phyloP scores from a whole-genome alignment of 2,329 filamentous ascomycete species.

The Orbilia blumenaviensis region DNA sequence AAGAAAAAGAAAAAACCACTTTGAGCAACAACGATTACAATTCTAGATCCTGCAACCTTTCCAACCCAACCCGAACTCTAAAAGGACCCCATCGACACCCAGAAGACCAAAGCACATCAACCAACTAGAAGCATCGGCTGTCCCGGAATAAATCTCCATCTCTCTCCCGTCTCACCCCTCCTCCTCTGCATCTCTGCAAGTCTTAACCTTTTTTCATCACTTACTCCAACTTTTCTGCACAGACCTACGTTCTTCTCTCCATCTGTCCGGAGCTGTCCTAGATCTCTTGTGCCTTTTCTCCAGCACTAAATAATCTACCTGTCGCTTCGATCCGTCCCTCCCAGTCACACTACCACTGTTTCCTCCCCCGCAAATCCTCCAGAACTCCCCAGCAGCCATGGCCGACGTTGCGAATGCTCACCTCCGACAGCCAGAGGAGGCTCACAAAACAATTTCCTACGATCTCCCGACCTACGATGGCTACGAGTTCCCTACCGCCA shows the following conservation, averaged over 20 bases:
- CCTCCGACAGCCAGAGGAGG: slow-evolving; percentile 6
- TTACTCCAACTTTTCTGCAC: slow-evolving; percentile 7
- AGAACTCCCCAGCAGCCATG: slow-evolving; percentile 1
- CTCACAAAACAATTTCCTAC: slow-evolving; percentile 31
- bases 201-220: neutral
- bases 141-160: slow-evolving; percentile 4
- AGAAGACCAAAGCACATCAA: neutral
- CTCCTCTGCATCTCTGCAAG: neutral
- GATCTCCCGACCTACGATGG: slow-evolving; percentile 47
- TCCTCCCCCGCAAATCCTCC: neutral
- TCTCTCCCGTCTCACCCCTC: neutral
- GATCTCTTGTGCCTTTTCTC: slow-evolving; percentile 20
- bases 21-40: slow-evolving; percentile 8
- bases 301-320: neutral
- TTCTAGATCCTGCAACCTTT: slow-evolving; percentile 10
- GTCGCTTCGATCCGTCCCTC: neutral
- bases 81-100: neutral
- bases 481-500: slow-evolving; percentile 71
- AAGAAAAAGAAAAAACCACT: too few relatives aligned
- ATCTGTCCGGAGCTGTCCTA: slow-evolving; percentile 20
- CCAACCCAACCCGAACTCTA: neutral
- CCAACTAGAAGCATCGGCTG: neutral
- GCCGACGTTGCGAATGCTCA: slow-evolving; percentile 24
- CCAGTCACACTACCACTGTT: slow-evolving; percentile 16
- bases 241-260: neutral